Percentiles rank a stretch among this genome's conserved stretches.
phyloP scores from a whole-genome alignment of 805 yeast species.

The Lipomyces yamadae region DNA sequence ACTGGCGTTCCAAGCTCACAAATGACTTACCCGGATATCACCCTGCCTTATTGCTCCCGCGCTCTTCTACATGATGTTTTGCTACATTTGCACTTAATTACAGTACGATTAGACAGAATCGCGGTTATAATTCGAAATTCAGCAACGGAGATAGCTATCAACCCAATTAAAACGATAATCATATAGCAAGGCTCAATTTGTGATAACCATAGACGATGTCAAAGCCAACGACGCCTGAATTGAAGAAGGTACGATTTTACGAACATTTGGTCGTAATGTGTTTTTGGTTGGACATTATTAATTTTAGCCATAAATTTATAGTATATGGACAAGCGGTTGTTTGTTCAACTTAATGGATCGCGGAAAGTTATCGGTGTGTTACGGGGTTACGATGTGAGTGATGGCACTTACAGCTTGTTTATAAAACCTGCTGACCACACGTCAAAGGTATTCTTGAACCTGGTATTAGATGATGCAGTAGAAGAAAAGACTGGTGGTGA shows the following conservation, averaged over 20 bases:
- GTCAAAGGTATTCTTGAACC: conserved; percentile 63
- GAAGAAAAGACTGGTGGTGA: conserved; percentile 61
- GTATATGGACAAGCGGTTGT: conserved; percentile 79
- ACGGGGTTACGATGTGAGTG: conserved; percentile 75
- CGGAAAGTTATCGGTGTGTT: conserved; percentile 79
- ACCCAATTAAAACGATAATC: background rate
- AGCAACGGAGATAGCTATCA: background rate
- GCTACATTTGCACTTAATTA: background rate
- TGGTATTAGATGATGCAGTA: conserved; percentile 72
- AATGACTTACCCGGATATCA: conserved; percentile 1
- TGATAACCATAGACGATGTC: conserved; percentile 28
- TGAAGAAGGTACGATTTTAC: conserved; percentile 34
- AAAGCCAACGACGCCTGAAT: conserved; percentile 38
- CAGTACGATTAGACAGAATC: background rate
- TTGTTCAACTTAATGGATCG: conserved; percentile 76
- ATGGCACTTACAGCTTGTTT: conserved; percentile 36
- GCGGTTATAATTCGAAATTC: background rate
- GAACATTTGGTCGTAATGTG: background rate
- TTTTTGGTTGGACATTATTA: background rate
- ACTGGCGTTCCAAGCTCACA: too few relatives aligned
- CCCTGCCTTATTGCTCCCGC: background rate
- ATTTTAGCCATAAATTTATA: conserved; percentile 40
- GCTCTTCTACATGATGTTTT: too few relatives aligned
- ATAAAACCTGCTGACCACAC: conserved; percentile 1
- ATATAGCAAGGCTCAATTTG: background rate